phyloP scores from a whole-genome alignment of 495 filamentous ascomycete genomes.

The Xylona heveae region DNA sequence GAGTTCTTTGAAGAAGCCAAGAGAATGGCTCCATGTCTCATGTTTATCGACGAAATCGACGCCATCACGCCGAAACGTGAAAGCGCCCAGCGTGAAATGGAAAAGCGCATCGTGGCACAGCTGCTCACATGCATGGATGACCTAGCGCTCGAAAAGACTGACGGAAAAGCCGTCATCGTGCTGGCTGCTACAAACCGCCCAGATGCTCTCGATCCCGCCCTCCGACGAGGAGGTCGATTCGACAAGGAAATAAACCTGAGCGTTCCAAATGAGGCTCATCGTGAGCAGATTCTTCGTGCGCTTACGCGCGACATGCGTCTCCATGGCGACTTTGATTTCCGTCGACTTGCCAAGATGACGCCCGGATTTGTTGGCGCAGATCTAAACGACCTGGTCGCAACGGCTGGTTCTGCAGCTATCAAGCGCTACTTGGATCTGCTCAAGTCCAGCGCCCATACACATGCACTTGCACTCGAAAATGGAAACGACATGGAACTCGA shows the following conservation, averaged over 20 bases:
- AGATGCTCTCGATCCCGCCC: slow-evolving; percentile 70
- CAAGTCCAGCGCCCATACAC: slow-evolving; percentile 8
- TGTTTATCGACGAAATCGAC: slow-evolving; percentile 96
- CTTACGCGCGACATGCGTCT: slow-evolving; percentile 50
- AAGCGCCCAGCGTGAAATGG: slow-evolving; percentile 90
- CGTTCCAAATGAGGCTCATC: slow-evolving; percentile 69
- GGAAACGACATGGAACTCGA: neutral
- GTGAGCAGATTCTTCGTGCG: slow-evolving; percentile 67
- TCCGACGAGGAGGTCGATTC: slow-evolving; percentile 72
- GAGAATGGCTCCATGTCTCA: slow-evolving; percentile 67
- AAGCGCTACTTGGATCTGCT: slow-evolving; percentile 30
- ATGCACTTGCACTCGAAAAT: neutral
- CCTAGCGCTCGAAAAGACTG: slow-evolving; percentile 58
- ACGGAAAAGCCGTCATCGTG: slow-evolving; percentile 79
- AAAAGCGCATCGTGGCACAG: slow-evolving; percentile 87
- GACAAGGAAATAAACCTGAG: slow-evolving; percentile 87
- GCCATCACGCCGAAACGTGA: slow-evolving; percentile 88
- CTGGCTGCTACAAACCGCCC: slow-evolving; percentile 87
- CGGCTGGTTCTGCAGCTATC: slow-evolving; percentile 44
- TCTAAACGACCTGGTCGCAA: slow-evolving; percentile 60
- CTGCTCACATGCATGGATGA: slow-evolving; percentile 60
- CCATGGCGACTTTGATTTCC: slow-evolving; percentile 53
- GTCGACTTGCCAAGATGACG: slow-evolving; percentile 64
- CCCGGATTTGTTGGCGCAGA: slow-evolving; percentile 95
- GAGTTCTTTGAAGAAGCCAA: slow-evolving; percentile 84